Percentiles rank a stretch among this genome's conserved stretches.
Evolutionary conservation across 257 asterid species (phyloP).

Genomic region (Euphrasia confusa): DNA sequence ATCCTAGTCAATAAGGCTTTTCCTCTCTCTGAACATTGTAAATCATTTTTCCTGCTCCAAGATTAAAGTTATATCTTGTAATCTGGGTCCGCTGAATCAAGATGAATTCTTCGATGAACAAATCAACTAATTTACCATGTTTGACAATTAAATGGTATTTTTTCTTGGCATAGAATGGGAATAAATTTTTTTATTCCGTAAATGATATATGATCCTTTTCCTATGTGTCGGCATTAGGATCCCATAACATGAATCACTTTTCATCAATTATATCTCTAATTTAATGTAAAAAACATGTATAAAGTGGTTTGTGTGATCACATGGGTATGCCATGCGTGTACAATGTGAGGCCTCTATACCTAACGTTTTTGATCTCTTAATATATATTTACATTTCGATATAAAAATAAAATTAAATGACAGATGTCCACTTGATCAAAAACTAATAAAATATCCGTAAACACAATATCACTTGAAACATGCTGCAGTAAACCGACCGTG

Average conservation of each 20-base stretch:
- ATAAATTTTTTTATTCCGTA: neutral
- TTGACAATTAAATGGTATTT: conserved; percentile 10
- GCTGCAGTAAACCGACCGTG: conserved; percentile 7
- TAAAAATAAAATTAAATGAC: neutral
- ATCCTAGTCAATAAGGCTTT: conserved; percentile 70
- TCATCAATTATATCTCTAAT: neutral
- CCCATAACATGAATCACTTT: conserved; percentile 13
- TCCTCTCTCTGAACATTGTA: conserved; percentile 96
- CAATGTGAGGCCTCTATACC: too few species aligned
- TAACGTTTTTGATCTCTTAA: too few species aligned
- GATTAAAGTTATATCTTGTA: conserved; percentile 15
- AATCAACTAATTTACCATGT: conserved; percentile 8
- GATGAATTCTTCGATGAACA: conserved; percentile 6
- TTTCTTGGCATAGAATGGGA: conserved; percentile 8
- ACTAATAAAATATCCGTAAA: neutral
- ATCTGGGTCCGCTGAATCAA: conserved; percentile 20
- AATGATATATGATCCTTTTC: conserved; percentile 8
- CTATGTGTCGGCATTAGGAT: conserved; percentile 15
- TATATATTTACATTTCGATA: too few species aligned
- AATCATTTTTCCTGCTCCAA: conserved; percentile 77
- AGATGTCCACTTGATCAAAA: conserved; percentile 5
- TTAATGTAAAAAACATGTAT: too few species aligned
- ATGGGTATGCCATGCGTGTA: too few species aligned
- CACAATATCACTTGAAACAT: neutral
- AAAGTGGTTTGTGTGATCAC: too few species aligned